Conservation (phyloP, 2,329 filamentous ascomycete species). For the Lojkania enalia region DNA sequence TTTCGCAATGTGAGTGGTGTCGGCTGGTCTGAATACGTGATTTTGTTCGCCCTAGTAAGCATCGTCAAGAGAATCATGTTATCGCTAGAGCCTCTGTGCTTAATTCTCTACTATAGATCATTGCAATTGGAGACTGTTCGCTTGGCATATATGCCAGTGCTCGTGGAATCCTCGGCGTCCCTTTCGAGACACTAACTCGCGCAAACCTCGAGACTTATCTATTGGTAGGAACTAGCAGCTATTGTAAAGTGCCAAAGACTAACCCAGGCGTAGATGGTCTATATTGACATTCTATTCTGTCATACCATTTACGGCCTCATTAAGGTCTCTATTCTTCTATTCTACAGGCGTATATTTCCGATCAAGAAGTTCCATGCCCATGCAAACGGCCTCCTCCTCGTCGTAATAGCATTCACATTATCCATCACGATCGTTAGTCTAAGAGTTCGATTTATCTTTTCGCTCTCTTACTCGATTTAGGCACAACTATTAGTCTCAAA, state of each 20-base stretch:
- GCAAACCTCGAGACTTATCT: too few species aligned
- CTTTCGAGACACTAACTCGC: too few species aligned
- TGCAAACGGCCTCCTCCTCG: neutral
- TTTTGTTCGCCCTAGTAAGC: neutral
- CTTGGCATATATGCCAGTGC: neutral
- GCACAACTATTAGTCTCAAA: neutral
- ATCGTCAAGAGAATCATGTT: too few species aligned
- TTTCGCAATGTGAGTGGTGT: neutral
- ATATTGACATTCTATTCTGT: neutral
- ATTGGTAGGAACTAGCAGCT: too few species aligned
- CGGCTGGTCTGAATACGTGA: neutral
- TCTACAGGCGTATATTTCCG: conserved; percentile 8
- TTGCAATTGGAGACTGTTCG: neutral
- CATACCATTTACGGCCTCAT: conserved; percentile 6
- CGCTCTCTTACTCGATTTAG: too few species aligned
- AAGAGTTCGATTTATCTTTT: too few species aligned
- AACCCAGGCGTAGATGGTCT: too few species aligned
- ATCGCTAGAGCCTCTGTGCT: too few species aligned
- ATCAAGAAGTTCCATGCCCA: neutral
- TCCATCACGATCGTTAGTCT: neutral
- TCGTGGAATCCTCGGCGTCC: neutral
- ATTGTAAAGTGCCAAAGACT: too few species aligned
- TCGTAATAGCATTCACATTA: neutral
- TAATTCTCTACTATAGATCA: neutral
- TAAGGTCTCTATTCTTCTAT: conserved; percentile 6